Base-by-base conservation (phyloP, 2,329 filamentous ascomycete species). In the Phialocephala subalpina region DNA sequence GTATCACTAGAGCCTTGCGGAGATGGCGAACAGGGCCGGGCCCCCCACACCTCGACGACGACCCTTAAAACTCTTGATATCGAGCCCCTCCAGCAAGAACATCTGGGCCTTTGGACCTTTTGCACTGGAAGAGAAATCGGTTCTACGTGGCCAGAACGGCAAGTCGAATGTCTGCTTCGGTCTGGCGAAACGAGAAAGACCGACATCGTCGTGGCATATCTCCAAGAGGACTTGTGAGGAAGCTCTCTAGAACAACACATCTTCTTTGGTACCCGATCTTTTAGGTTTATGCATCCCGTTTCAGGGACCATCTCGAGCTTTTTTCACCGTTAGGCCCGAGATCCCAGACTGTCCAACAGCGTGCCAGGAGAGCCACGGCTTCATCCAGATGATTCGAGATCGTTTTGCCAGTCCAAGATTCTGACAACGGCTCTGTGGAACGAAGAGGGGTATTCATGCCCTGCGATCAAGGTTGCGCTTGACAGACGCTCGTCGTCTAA, bases 401-500 rank as follows among this genome's bases (percentile, higher is more conserved):
- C 8, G 12, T 42, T 18, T 42, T 42, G 6, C 40, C 7, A n/a
- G n/a, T 7, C n/a, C 2, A 12, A 25, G n/a, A 49, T 22, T 49
- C 45, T 25, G 7, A 49, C n/a, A 3, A 49, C n/a, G 20, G 5
- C n/a, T 49, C n/a, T 14, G n/a, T 22, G n/a, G 45, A 9, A 49
- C 5, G 20, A 12, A 25, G 45, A 12, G 14, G n/a, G n/a, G n/a
- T 11, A 49, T 22, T 49, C n/a, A 49, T 49, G 45, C n/a, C 7
- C n/a, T 7, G 45, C 9, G 45, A 22, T 25, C 45, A 49, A 22
- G 45, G 20, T 25, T 49, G 45, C 45, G n/a, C 45, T 49, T 25
- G 45, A 49, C 45, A 25, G n/a, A 49, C 45, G 45, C n/a, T 49
- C n/a, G 45, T 25, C 45, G 45, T 49, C 45, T 22, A 49, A 49